A percentile compares a stretch with the other conserved stretches of the same genome.
phyloP scores from a whole-genome alignment of 179 eudicot species.

The Heliamphora pulchella region DNA sequence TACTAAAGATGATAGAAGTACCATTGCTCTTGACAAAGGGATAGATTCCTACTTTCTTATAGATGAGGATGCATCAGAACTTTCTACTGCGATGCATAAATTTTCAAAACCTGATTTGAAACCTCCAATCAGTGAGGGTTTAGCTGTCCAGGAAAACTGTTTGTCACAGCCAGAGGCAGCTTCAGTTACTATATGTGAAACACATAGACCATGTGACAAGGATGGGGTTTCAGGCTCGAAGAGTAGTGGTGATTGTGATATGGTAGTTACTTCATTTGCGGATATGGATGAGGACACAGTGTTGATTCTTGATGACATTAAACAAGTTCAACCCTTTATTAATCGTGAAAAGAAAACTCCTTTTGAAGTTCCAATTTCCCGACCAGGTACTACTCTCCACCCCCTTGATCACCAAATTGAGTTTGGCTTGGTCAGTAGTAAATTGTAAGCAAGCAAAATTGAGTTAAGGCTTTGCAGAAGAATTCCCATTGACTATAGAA shows the following conservation, averaged over 20 bases:
- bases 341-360: conserved; percentile 31
- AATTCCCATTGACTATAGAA: neutral
- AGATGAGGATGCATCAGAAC: conserved; percentile 11
- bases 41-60: neutral
- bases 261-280: conserved; percentile 15
- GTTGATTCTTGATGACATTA: conserved; percentile 36
- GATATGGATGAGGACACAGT: conserved; percentile 33
- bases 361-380: conserved; percentile 32
- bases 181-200: conserved; percentile 21
- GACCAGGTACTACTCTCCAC: conserved; percentile 46
- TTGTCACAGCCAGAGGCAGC: conserved; percentile 16
- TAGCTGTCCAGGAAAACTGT: conserved; percentile 4
- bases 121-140: conserved; percentile 3
- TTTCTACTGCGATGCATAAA: conserved; percentile 13
- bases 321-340: conserved; percentile 37
- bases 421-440: conserved; percentile 8
- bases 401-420: neutral
- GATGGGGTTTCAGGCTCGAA: conserved; percentile 22
- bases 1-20: conserved; percentile 17
- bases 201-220: conserved; percentile 18
- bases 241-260: conserved; percentile 14
- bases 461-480: neutral
- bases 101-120: conserved; percentile 22
- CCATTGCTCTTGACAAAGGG: conserved; percentile 10
- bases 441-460: neutral